Evolutionary conservation across 139 green algal genomes (phyloP).

Genomic region (Closterium sp.): DNA sequence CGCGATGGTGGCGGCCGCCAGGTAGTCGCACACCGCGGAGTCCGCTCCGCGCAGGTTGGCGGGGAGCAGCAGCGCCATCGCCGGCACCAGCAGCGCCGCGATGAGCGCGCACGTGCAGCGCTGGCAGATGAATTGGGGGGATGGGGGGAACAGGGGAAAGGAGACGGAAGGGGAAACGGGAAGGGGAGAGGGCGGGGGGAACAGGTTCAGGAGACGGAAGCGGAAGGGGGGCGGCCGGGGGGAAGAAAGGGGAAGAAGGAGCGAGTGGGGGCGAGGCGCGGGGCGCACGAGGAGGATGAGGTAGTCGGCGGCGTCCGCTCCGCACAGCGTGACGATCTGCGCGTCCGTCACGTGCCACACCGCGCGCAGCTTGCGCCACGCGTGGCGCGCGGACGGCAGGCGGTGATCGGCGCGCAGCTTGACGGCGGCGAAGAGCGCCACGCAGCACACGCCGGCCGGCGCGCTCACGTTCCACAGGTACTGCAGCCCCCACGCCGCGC

Average conservation of each 20-base stretch:
- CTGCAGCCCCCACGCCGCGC: not conserved
- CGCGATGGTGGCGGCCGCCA: not conserved
- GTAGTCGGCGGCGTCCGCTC: slow-evolving; percentile 44
- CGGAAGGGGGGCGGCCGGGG: not conserved
- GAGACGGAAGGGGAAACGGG: too few species aligned
- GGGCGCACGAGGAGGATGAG: slow-evolving; percentile 18
- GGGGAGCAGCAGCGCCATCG: not conserved
- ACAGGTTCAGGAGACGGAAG: not conserved
- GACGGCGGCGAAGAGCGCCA: slow-evolving; percentile 40
- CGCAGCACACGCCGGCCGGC: slow-evolving; percentile 11
- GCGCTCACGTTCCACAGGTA: slow-evolving; percentile 39
- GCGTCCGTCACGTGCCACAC: slow-evolving; percentile 34
- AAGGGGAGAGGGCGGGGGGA: too few species aligned
- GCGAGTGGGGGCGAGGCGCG: too few species aligned
- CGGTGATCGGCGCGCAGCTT: slow-evolving; percentile 38
- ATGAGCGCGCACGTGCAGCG: not conserved
- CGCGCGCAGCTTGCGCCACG: slow-evolving; percentile 34
- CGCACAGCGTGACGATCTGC: slow-evolving; percentile 35
- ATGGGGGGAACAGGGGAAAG: not conserved
- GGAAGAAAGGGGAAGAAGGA: not conserved
- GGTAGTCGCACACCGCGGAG: not conserved
- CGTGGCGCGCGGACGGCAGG: slow-evolving; percentile 10
- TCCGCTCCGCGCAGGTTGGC: not conserved
- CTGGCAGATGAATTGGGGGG: not conserved
- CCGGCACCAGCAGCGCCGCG: not conserved